Evolutionary conservation across 345 rosid genomes (phyloP).

Genomic region (Rhodamnia argentea): DNA sequence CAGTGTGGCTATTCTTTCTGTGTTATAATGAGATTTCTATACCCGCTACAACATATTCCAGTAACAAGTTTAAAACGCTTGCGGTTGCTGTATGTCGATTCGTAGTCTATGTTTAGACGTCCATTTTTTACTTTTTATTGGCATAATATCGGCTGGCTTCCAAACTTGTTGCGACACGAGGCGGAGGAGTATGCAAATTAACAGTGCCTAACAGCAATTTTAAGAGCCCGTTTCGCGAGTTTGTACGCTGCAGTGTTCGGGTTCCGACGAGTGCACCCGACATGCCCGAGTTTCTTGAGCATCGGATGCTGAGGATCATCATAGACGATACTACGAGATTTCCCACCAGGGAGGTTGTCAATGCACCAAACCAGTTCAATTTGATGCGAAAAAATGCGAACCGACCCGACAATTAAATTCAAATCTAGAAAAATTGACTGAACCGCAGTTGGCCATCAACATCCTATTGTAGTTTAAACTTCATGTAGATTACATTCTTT

Average conservation of each 20-base stretch:
- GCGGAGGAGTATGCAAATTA: not conserved
- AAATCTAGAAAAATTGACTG: not conserved
- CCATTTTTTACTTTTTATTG: not conserved
- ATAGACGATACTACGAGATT: not conserved
- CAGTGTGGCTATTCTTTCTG: not conserved
- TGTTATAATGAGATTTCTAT: not conserved
- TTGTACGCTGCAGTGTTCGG: not conserved
- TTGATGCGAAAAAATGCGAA: not conserved
- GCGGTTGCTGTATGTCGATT: not conserved
- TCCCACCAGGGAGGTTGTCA: not conserved
- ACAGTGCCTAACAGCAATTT: not conserved
- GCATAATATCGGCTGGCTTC: not conserved
- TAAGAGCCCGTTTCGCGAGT: not conserved
- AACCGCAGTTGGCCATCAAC: not conserved
- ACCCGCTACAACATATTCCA: not conserved
- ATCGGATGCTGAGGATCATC: not conserved
- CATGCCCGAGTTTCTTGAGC: not conserved
- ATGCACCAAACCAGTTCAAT: not conserved
- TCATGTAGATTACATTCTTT: not conserved
- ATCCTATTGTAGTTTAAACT: not conserved
- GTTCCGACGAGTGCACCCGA: not conserved
- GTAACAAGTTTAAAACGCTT: not conserved
- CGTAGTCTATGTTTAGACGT: not conserved
- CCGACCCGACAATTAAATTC: not conserved
- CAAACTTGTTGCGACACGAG: not conserved